Base-by-base conservation (phyloP, 331 rosid species). In the Cydonia oblonga region DNA sequence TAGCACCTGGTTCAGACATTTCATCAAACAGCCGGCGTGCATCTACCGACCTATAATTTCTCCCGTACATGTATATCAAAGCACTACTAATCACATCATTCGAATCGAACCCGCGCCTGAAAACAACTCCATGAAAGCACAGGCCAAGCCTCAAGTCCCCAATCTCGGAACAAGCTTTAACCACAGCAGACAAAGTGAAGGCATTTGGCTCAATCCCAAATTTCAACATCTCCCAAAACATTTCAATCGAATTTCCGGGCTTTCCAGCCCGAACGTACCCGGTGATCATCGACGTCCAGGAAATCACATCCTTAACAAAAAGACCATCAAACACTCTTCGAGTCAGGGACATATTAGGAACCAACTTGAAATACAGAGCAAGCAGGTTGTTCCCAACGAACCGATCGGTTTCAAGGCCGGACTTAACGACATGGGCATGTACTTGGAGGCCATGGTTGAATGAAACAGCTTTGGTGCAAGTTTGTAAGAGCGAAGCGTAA, bases 61-160 rank as follows among this genome's bases (percentile, higher is more conserved):
- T 83, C 15, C 98, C 98, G n/a, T 93, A 93, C 98, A 93, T 89
- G 42, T 89, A 90, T 6, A 89, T 86, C 79, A 93, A 49, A 16
- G 89, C 80, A 33, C 96, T 83, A 1, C 61, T 51, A 40, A 93
- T 68, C 1, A 90, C 96, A 35, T n/a, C 26, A 71, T 86, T 89
- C 7, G 70, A 79, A 18, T 58, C 78, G 8, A 89, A 90, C 23
- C 98, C 98, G 26, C 76, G 84, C 3, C 59, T 78, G 16, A 79
- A 7, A 9, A 90, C 90, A 24, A 86, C 16, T 5, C 79, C 90
- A n/a, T 93, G 98, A 62, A 90, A 84, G 73, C 85, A 82, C 4
- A 46, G 70, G 0, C 97, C 98, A 0, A 84, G 86, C 2, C 29
- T 73, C 12, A 82, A 68, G 62, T 84, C 33, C 9, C 80, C 77